Evolutionary conservation across 2,329 filamentous ascomycete genomes (phyloP).

Genomic region (Tolypocladium cylindrosporum): DNA sequence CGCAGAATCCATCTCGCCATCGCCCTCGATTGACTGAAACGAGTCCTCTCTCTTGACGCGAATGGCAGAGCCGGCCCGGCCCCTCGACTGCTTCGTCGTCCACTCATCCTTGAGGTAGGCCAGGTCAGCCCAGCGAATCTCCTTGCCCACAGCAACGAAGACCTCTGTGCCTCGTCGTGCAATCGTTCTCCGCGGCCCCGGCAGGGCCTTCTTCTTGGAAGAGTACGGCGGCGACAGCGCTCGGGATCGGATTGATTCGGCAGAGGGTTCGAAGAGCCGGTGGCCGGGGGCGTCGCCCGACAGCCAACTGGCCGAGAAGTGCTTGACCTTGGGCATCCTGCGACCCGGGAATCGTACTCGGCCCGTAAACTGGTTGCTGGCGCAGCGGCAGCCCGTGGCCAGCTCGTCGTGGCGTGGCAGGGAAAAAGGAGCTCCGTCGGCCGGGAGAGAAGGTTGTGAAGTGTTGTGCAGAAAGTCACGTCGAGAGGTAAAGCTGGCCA

Average conservation of each 20-base stretch:
- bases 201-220: slow-evolving; percentile 30
- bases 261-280: slow-evolving; percentile 56
- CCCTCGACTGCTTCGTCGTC: slow-evolving; percentile 18
- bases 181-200: slow-evolving; percentile 55
- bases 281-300: slow-evolving; percentile 67
- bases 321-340: slow-evolving; percentile 75
- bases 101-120: slow-evolving; percentile 61
- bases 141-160: slow-evolving; percentile 79
- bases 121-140: slow-evolving; percentile 87
- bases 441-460: neutral
- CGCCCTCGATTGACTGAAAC: slow-evolving; percentile 22
- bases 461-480: neutral
- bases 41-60: slow-evolving; percentile 41
- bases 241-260: slow-evolving; percentile 27
- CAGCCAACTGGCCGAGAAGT: slow-evolving; percentile 82
- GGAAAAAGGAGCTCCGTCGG: neutral
- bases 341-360: neutral
- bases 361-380: neutral
- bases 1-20: slow-evolving; percentile 15
- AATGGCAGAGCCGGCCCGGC: slow-evolving; percentile 18
- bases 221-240: slow-evolving; percentile 26
- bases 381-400: neutral
- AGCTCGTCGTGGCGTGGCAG: neutral
- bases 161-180: slow-evolving; percentile 77
- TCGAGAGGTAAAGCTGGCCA: neutral